Evolutionary conservation across 352 stramenopile species (phyloP), one percentile per base, ranked within the genome.

Genomic region (Globisporangium sylvaticum): DNA sequence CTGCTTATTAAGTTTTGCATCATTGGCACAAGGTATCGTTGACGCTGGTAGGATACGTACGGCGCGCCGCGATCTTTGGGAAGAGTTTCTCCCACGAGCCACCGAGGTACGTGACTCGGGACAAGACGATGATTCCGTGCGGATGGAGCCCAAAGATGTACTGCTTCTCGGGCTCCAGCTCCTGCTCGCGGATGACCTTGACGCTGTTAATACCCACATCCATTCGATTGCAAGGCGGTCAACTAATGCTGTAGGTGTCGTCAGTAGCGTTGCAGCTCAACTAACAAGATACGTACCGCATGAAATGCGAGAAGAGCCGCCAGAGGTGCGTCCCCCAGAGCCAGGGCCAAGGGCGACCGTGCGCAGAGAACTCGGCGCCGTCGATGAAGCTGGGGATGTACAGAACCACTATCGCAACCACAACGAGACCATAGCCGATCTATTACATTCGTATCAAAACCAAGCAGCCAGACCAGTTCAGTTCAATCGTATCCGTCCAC

Each of bases 71-170:
- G 62, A 92, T 82, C 58, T 65, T 14, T 37, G 84, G 82, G 66
- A 92, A 92, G 9, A 89, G 58, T 46, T 84, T 84, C 62, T 91
- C 84, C 81, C 83, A 92, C 64, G 77, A 87, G 55, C 84, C 80
- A 18, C 69, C 84, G 54, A 90, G 84, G 75, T 31, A 92, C 65
- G n/a, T 5, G 29, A 32, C 29, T 32, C 84, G 82, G 31, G 84
- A 92, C 25, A 92, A 65, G 15, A 92, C 74, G 54, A 92, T 83
- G 71, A 92, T 91, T 27, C 82, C 84, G 62, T 92, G 84, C 24
- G 84, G 84, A 60, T 93, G 83, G 66, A 79, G 89, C 53, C 77
- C 83, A 61, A 92, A 92, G 44, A 92, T 76, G 71, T 88, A 91
- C 68, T 85, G 87, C 73, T 91, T 88, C 50, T 46, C 75, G 37